Base-by-base conservation (phyloP, 495 filamentous ascomycete species). In the Tetracladium marchalianum region DNA sequence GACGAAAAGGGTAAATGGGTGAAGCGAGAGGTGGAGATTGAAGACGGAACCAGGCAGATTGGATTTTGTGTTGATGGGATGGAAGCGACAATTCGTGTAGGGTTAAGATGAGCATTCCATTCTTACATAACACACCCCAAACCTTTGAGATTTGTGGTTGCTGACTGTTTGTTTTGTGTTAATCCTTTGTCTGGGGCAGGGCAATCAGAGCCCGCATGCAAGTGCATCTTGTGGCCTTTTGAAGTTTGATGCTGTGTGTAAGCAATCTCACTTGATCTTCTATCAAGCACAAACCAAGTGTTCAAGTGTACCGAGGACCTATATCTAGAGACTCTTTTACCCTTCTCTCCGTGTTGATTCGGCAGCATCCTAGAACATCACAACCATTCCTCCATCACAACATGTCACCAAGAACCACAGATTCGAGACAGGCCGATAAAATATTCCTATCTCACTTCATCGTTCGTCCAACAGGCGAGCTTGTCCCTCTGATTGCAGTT, bases 21-120 rank as follows among this genome's bases (percentile, higher is more conserved):
- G 33, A 76, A 77, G 55, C 66, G 88, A 52, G 87, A 94, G 60
- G 77, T 85, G 35, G 86, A 90, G 63, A 65, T 97, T 45, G 78
- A 80, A 51, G 84, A 92, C 57, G 83, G 85, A 35, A 87, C 85
- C 10, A 74, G 84, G 54, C 77, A 83, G 62, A 72, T 95, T 56
- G 87, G 86, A 10, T 90, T 84, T 55, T 85, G 80, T 68, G 75
- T 95, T 45, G 87, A 93, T 50, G 77, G 80, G 12, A 58, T 61
- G 41, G 77, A 82, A 53, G 85, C 75, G 2, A 78, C 54, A 49
- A 69, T 96, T 38, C 65, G 88, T 45, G 77, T 94, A 13, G 84
- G 87, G 56, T 42, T 66, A 37, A 56, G 42, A 51, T 31, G 34
- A 32, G 9, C 38, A 15, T 27, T 27, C 9, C 9, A 2, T 3